These are phyloP conservation scores for Carex arenaria DNA, from an alignment of 202 grass and related monocot genomes.

Conservation along the genomic window DNA sequence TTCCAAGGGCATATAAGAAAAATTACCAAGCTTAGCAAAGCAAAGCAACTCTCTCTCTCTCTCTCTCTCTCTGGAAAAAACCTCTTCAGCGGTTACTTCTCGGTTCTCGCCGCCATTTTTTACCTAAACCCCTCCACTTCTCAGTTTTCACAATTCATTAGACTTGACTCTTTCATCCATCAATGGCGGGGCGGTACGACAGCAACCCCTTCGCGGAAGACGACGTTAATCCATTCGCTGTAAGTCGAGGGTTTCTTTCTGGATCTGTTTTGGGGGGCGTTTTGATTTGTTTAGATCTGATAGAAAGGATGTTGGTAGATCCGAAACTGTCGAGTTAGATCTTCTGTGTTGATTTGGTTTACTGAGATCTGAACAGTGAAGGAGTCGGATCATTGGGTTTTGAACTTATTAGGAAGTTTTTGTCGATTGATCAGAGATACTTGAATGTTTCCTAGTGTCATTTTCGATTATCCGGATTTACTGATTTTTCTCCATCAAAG, in stretches of 20 bases:
- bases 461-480: constrained; percentile 4
- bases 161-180: neutral
- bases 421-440: neutral
- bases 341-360: neutral
- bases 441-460: neutral
- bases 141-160: neutral
- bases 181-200: constrained; percentile 86
- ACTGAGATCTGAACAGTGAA: neutral
- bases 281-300: constrained; percentile 25
- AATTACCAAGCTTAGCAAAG: neutral
- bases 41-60: neutral
- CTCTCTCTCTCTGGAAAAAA: neutral
- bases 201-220: constrained; percentile 96
- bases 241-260: constrained; percentile 15
- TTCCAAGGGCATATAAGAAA: constrained; percentile 9
- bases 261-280: neutral
- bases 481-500: neutral
- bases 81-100: neutral
- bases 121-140: neutral
- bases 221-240: constrained; percentile 95
- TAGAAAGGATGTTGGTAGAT: neutral
- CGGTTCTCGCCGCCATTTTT: constrained; percentile 6
- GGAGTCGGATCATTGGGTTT: neutral
- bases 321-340: neutral
- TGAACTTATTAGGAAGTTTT: neutral